Evolutionary conservation across 768 basidiomycete species (phyloP), one percentile per base, ranked within the genome.

Genomic region (Podaxis pistillaris): DNA sequence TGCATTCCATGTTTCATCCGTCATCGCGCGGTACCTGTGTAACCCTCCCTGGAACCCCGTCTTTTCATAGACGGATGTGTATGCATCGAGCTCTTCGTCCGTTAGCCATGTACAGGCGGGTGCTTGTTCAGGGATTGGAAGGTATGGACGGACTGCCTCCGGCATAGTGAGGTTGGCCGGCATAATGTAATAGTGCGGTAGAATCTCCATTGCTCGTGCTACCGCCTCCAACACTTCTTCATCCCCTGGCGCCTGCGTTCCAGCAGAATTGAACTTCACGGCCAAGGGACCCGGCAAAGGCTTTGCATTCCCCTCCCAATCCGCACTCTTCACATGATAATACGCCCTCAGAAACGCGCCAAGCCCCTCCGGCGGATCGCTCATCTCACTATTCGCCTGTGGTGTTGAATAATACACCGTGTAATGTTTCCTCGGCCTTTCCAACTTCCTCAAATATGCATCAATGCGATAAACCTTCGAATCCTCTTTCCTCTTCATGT

Each of bases 151-250:
- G 37, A 86, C 75, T 28, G 78, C 70, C 58, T 83, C 72, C 0
- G 83, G 80, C 86, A 88, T 88, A 51, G 75, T 81, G 40, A 78
- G 73, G n/a, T 77, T 64, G 9, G 78, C 68, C 22, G 78, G 81
- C 86, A 89, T 87, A 68, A 87, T 74, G 68, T 88, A 87, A 76
- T 87, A 88, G 15, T 76, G 75, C 6, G 87, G 86, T 28, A 88
- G 65, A 2, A 67, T 68, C 13, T 47, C 54, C 61, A 62, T 38
- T 2, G 54, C 61, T 24, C 30, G 36, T 30, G 61, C 46, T 1
- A 28, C 61, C 4, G 54, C 61, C 37, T 56, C 36, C 4, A 40
- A 8, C n/a, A 56, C 3, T 28, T 37, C 19, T 28, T 26, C 19
- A 9, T 17, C 33, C 17, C 11, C 17, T 5, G 41, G 24, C n/a